Percentiles rank a stretch among this genome's conserved stretches.
These are phyloP conservation scores for Syzygium malaccense DNA, from an alignment of 441 rosid genomes.

Conservation along the genomic window DNA sequence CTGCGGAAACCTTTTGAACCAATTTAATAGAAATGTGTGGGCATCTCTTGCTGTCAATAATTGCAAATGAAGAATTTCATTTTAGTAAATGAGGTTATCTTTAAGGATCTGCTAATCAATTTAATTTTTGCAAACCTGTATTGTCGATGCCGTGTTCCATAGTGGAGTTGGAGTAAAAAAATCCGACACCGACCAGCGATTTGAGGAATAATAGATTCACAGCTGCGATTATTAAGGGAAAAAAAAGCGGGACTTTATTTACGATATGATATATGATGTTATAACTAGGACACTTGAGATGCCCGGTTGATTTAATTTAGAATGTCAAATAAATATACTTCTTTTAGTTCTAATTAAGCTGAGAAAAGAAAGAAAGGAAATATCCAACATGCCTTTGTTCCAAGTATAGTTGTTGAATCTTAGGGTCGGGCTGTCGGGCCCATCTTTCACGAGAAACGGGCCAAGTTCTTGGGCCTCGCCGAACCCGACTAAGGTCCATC, in stretches of 20 bases:
- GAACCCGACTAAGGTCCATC: constrained; percentile 21
- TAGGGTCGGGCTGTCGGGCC: not conserved
- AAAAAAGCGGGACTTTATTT: too few species aligned
- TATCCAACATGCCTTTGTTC: constrained; percentile 4
- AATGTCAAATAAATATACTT: not conserved
- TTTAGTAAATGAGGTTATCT: not conserved
- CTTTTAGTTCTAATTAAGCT: not conserved
- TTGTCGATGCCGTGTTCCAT: not conserved
- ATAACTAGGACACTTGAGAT: not conserved
- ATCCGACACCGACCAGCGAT: constrained; percentile 16
- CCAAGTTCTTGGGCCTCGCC: constrained; percentile 15
- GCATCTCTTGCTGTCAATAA: not conserved
- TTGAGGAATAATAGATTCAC: constrained; percentile 19
- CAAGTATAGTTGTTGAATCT: constrained; percentile 4
- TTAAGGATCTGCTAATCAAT: too few species aligned
- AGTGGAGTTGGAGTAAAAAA: constrained; percentile 13
- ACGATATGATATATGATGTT: too few species aligned
- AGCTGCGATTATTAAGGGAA: not conserved
- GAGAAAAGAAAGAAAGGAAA: not conserved
- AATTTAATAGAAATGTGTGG: constrained; percentile 12
- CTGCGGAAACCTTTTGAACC: constrained; percentile 19
- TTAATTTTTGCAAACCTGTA: not conserved
- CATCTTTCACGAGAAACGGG: not conserved
- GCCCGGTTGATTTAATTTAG: not conserved
- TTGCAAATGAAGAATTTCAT: not conserved